Base-by-base conservation (phyloP, 1,284 basidiomycete species). In the Leccinum pachyderme region DNA sequence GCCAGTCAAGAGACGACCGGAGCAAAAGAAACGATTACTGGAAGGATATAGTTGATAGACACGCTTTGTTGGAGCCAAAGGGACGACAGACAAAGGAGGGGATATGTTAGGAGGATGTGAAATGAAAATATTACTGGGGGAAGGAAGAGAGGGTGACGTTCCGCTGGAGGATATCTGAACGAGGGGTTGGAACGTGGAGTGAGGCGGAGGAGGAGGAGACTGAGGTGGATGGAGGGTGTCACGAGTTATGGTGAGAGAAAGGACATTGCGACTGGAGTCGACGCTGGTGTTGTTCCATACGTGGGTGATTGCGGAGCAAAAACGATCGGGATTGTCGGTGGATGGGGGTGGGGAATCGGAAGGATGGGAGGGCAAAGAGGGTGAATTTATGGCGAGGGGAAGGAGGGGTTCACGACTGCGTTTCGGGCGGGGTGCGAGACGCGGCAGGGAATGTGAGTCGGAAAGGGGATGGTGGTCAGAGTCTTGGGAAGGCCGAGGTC, bases 1-100 rank as follows among this genome's bases (percentile, higher is more conserved):
- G n/a, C 93, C 93, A 0, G 88, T 89, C 61, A 96, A 73, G 12
- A 92, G 56, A 52, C 76, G 79, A 0, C 94, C 95, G 1, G 76
- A 63, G 50, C 87, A 75, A 65, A 88, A 87, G 72, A 91, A 95
- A n/a, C 75, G 77, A 71, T 91, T 92, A 54, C 81, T 75, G 5
- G 88, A 90, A 4, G 84, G 83, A 66, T 89, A 82, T 35, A 77
- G 66, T 60, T 84, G 73, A 70, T 86, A 86, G 50, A 82, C 82
- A 47, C 80, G 80, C 48, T 81, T 62, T 18, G 67, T 65, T 63
- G 72, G 63, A 76, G 69, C 18, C 74, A 77, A 58, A 12, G 85
- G 85, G 4, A 79, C 72, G 45, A 76, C 77, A 47, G 74, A 73
- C 29, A 82, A 75, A 46, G 77, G 73, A n/a, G 74, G 75, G 45